Base-by-base conservation (phyloP, 2,329 filamentous ascomycete species). In the Fusarium sp. region DNA sequence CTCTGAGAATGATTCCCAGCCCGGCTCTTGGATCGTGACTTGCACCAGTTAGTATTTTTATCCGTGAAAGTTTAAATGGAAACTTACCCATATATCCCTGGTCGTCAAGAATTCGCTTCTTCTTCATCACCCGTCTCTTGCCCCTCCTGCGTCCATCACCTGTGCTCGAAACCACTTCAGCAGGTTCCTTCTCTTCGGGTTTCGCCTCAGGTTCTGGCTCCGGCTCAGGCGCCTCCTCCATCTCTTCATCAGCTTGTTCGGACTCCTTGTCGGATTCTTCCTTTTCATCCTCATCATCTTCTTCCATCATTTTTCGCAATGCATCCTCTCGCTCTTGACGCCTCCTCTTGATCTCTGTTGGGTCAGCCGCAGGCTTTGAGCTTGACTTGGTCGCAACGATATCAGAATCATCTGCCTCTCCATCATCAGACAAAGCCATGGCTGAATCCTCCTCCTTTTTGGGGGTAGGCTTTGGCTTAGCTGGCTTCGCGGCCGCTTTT, bases 1-100 rank as follows among this genome's bases (percentile, higher is more conserved):
- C 77, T 97, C 94, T 0, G 93, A 97, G 81, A 97, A 97, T 0
- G 92, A 95, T 78, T 97, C 94, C 94, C 94, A 97, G 1, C 86
- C 91, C 0, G 87, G 81, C 75, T 97, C 93, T 79, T 97, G 92
- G 70, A 91, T 91, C 3, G 94, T 97, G 33, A 97, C 94, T 96
- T 72, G 42, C 13, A 37, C 26, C 18, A 13, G 46, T 73, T 71
- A 72, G 67, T 49, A 57, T 46, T 16, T 30, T 34, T 18, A 2
- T 7, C 13, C 11, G 10, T 4, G 7, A 44, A 16, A 26, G 16
- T 31, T 6, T 16, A 9, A 8, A 30, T n/a, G 13, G 4, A 33
- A 49, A 80, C 89, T 79, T 84, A 94, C 92, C 92, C 63, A 97
- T 86, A 78, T 97, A 97, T 8, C 94, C 94, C 69, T 97, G 91